Percentiles rank a stretch among this genome's conserved stretches.
phyloP scores from a whole-genome alignment of 23 red algal genomes.

The Porphyridium purpureum region DNA sequence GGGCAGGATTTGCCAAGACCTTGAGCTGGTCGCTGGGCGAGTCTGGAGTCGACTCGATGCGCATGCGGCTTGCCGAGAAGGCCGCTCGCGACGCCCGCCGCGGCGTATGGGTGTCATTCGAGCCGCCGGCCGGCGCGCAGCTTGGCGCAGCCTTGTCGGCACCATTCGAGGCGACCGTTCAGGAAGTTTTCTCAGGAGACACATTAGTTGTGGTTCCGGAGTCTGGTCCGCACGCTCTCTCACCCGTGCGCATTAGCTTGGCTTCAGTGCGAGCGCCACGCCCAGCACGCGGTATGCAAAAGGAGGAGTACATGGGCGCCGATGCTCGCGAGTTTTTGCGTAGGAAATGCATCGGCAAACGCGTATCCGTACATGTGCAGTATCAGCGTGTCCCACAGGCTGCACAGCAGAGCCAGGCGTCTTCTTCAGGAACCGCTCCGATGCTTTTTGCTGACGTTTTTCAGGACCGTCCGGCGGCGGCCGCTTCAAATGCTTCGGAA shows the following conservation, averaged over 20 bases:
- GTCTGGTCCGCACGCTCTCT: too few relatives aligned
- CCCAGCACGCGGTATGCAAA: conserved; percentile 10
- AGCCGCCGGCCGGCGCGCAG: conserved; percentile 9
- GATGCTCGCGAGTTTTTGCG: conserved; percentile 23
- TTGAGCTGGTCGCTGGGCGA: conserved; percentile 61
- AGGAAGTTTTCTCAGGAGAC: too few relatives aligned
- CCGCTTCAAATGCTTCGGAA: too few relatives aligned
- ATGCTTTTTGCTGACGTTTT: too few relatives aligned
- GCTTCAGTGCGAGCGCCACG: conserved; percentile 46
- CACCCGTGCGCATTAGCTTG: too few relatives aligned
- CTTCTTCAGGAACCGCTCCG: too few relatives aligned
- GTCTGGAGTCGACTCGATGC: conserved; percentile 6
- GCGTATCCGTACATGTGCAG: conserved; percentile 34
- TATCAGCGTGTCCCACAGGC: conserved; percentile 14
- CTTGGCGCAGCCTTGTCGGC: too few relatives aligned
- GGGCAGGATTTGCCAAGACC: conserved; percentile 49
- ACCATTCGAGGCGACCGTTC: too few relatives aligned
- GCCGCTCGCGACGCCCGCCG: conserved; percentile 44
- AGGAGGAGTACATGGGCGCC: conserved; percentile 12
- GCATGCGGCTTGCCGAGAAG: conserved; percentile 39
- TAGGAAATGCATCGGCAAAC: conserved; percentile 32
- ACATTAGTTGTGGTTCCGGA: too few relatives aligned
- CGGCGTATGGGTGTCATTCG: conserved; percentile 66
- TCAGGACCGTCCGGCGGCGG: too few relatives aligned
- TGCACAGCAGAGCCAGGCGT: too few relatives aligned